Evolutionary conservation across 805 yeast genomes (phyloP).

Genomic region (Cyberlindnera amylophila): DNA sequence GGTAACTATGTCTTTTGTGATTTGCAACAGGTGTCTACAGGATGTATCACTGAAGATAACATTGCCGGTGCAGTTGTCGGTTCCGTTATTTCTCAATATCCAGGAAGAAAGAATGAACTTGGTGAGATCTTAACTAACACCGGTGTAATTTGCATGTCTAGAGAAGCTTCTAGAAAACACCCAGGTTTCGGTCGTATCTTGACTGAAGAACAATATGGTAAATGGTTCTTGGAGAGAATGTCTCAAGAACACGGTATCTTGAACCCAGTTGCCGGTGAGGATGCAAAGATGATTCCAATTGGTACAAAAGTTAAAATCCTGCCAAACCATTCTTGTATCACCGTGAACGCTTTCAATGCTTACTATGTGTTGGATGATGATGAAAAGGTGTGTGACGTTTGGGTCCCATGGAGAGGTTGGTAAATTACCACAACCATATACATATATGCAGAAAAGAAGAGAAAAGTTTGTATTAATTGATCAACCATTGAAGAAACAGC

Average conservation of each 20-base stretch:
- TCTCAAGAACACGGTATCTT: slow-evolving; percentile 81
- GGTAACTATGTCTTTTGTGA: slow-evolving; percentile 76
- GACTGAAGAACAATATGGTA: slow-evolving; percentile 38
- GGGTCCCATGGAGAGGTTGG: slow-evolving; percentile 63
- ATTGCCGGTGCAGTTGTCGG: slow-evolving; percentile 54
- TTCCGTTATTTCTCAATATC: slow-evolving; percentile 56
- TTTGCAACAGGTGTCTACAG: slow-evolving; percentile 72
- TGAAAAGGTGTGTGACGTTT: slow-evolving; percentile 51
- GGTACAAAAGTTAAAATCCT: slow-evolving; percentile 54
- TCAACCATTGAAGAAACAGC: slow-evolving; percentile 24
- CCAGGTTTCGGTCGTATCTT: slow-evolving; percentile 58
- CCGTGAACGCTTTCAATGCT: slow-evolving; percentile 54
- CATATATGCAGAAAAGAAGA: too few relatives aligned
- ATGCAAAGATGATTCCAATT: slow-evolving; percentile 38
- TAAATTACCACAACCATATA: too few relatives aligned
- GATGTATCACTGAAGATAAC: slow-evolving; percentile 42
- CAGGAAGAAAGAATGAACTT: slow-evolving; percentile 45
- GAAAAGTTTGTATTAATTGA: background rate
- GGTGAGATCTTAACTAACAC: slow-evolving; percentile 68
- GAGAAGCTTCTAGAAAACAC: slow-evolving; percentile 53
- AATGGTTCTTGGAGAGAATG: slow-evolving; percentile 64
- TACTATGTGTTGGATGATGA: slow-evolving; percentile 50
- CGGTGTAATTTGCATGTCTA: slow-evolving; percentile 66
- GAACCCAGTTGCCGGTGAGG: slow-evolving; percentile 33
- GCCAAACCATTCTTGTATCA: slow-evolving; percentile 74